phyloP scores from a whole-genome alignment of 306 rosid species.

The Dalbergia oliveri region DNA sequence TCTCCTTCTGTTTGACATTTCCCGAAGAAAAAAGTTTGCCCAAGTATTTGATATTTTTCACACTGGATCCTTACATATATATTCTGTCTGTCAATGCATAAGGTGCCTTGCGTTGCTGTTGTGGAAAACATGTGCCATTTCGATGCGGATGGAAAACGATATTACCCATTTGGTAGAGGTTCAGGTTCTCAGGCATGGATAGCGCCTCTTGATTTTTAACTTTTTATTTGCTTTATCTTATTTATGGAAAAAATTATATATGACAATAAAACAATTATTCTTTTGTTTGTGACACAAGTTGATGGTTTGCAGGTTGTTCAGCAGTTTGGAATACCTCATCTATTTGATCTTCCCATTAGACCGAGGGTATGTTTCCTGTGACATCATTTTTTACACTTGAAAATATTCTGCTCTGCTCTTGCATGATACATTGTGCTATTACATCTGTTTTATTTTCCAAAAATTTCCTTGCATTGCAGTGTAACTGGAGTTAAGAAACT shows the following conservation, averaged over 20 bases:
- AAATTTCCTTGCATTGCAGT: neutral
- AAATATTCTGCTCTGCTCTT: conserved; percentile 17
- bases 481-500: neutral
- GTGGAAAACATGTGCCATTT: conserved; percentile 99
- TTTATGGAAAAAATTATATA: conserved; percentile 19
- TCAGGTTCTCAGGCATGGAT: conserved; percentile 89
- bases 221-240: conserved; percentile 37
- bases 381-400: conserved; percentile 17
- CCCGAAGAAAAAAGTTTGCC: neutral
- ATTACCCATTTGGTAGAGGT: conserved; percentile 96
- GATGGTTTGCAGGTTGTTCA: conserved; percentile 78
- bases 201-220: conserved; percentile 1
- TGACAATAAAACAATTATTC: neutral
- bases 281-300: conserved; percentile 24
- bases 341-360: conserved; percentile 94
- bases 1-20: conserved; percentile 3
- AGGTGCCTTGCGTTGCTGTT: conserved; percentile 99
- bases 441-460: neutral
- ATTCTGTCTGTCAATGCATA: conserved; percentile 43
- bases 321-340: conserved; percentile 98
- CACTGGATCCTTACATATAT: conserved; percentile 35
- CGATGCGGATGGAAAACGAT: conserved; percentile 95
- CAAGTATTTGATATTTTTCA: conserved; percentile 23
- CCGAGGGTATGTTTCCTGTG: conserved; percentile 73
- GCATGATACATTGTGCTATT: conserved; percentile 21